phyloP scores from a whole-genome alignment of 2,329 filamentous ascomycete species.

The Claviceps sp. region DNA sequence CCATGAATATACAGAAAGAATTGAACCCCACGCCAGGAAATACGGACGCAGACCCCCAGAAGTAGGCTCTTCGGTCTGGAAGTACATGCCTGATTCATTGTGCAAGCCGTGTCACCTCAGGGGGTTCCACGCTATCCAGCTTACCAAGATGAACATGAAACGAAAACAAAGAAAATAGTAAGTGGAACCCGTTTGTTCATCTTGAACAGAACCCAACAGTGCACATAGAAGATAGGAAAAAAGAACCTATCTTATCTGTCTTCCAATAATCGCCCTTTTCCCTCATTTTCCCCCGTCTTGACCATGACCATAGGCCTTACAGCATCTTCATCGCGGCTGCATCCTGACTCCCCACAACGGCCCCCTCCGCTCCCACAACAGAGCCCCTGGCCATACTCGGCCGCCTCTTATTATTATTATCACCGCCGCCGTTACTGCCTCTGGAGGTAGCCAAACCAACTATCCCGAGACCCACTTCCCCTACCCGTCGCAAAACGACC shows the following conservation, averaged over 20 bases:
- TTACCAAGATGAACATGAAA: not conserved
- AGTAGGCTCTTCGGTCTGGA: too few relatives aligned
- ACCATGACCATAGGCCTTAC: constrained; percentile 7
- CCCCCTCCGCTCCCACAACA: constrained; percentile 8
- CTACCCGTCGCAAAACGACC: constrained; percentile 64
- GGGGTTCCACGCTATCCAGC: too few relatives aligned
- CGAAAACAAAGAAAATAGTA: too few relatives aligned
- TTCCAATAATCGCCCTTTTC: not conserved
- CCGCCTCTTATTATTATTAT: constrained; percentile 19
- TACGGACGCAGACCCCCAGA: too few relatives aligned
- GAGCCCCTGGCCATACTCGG: constrained; percentile 26
- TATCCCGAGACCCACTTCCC: constrained; percentile 57
- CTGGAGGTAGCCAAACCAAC: constrained; percentile 28
- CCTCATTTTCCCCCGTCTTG: not conserved
- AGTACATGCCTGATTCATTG: too few relatives aligned
- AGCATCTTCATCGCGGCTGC: constrained; percentile 23
- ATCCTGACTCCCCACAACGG: constrained; percentile 16
- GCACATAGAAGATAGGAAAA: not conserved
- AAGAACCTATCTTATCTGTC: not conserved
- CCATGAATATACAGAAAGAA: too few relatives aligned
- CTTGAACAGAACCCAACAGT: not conserved
- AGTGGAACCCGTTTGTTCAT: too few relatives aligned
- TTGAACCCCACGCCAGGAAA: too few relatives aligned
- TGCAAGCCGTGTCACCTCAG: too few relatives aligned
- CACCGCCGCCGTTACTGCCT: too few relatives aligned